Evolutionary conservation across 768 basidiomycete genomes (phyloP).

Genomic region (Thelephora aurantiotincta): DNA sequence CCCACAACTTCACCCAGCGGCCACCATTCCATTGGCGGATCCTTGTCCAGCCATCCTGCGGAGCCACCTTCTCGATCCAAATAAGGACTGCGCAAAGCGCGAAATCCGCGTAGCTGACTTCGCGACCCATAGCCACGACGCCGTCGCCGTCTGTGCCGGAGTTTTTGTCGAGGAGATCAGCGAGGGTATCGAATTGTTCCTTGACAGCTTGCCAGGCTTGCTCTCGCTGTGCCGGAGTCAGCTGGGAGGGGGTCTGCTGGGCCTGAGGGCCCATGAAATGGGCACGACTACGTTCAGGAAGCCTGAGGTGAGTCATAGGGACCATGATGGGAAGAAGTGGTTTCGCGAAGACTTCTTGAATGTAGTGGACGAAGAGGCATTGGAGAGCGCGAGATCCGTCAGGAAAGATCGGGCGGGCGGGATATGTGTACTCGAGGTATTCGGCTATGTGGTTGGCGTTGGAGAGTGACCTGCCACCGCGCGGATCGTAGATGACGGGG

Average conservation of each 20-base stretch:
- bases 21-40: slow-evolving; percentile 60
- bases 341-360: slow-evolving; percentile 50
- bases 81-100: slow-evolving; percentile 57
- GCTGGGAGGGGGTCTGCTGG: slow-evolving; percentile 8
- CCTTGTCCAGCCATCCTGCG: slow-evolving; percentile 60
- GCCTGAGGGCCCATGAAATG: slow-evolving; percentile 24
- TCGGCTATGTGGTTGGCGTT: slow-evolving; percentile 52
- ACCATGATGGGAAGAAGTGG: slow-evolving; percentile 60
- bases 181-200: slow-evolving; percentile 53
- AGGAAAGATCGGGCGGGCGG: slow-evolving; percentile 57
- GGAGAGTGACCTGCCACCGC: slow-evolving; percentile 31
- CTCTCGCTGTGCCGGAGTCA: slow-evolving; percentile 35
- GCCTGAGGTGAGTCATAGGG: slow-evolving; percentile 47
- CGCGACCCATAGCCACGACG: slow-evolving; percentile 47
- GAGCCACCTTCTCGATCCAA: slow-evolving; percentile 60
- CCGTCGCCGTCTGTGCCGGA: slow-evolving; percentile 43
- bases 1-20: slow-evolving; percentile 48
- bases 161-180: slow-evolving; percentile 56
- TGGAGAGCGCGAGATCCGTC: slow-evolving; percentile 58
- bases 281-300: slow-evolving; percentile 39
- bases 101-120: slow-evolving; percentile 63
- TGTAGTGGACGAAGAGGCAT: slow-evolving; percentile 52
- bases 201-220: slow-evolving; percentile 51
- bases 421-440: slow-evolving; percentile 56
- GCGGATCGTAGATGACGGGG: slow-evolving; percentile 54